Evolutionary conservation across 352 stramenopile genomes (phyloP).

Genomic region (Globisporangium orthogonon): DNA sequence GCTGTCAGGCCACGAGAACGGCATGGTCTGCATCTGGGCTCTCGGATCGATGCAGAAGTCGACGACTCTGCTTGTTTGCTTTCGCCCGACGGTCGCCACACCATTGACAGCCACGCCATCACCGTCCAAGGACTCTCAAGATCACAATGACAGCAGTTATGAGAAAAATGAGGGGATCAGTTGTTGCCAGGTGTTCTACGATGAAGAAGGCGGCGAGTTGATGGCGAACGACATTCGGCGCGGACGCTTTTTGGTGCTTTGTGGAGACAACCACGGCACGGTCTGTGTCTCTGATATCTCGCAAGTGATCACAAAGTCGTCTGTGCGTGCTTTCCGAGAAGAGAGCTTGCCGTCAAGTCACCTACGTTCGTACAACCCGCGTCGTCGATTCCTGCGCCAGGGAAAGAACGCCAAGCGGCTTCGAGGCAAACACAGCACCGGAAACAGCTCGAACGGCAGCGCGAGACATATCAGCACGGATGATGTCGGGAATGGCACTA

Average conservation of each 20-base stretch:
- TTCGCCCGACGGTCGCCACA: conserved; percentile 15
- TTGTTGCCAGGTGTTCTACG: conserved; percentile 51
- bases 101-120: background rate
- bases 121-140: background rate
- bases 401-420: conserved; percentile 57
- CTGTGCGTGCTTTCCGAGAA: conserved; percentile 43
- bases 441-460: conserved; percentile 2
- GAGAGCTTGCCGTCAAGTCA: conserved; percentile 52
- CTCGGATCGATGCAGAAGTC: conserved; percentile 35
- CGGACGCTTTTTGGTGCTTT: conserved; percentile 39
- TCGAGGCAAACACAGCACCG: conserved; percentile 23
- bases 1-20: conserved; percentile 65
- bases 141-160: background rate
- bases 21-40: conserved; percentile 50
- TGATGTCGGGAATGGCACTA: too few species aligned
- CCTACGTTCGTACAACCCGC: conserved; percentile 62
- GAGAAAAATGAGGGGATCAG: conserved; percentile 21
- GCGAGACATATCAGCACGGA: background rate
- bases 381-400: conserved; percentile 56
- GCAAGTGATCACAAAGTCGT: conserved; percentile 27
- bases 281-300: conserved; percentile 50
- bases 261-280: conserved; percentile 33
- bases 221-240: conserved; percentile 39
- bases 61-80: conserved; percentile 32
- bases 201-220: conserved; percentile 50